Percentiles rank a stretch among this genome's conserved stretches.
phyloP scores from a whole-genome alignment of 768 basidiomycete genomes.

The Mycena crocata region DNA sequence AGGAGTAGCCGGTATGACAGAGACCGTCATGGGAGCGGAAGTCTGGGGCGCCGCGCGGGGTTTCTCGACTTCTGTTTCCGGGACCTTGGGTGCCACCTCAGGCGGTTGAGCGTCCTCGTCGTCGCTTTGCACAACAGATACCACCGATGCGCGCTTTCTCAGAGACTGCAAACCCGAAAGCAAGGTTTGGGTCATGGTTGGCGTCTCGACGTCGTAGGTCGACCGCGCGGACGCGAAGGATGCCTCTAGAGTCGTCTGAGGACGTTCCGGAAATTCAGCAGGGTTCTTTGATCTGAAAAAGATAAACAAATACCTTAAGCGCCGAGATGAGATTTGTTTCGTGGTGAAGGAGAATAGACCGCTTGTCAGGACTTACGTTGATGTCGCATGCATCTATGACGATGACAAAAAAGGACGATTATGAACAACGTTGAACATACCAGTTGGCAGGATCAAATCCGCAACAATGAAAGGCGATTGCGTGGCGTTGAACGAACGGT shows the following conservation, averaged over 20 bases:
- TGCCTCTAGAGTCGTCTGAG: slow-evolving; percentile 73
- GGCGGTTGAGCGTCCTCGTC: slow-evolving; percentile 17
- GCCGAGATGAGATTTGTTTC: slow-evolving; percentile 83
- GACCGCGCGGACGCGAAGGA: slow-evolving; percentile 78
- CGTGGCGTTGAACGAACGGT: slow-evolving; percentile 77
- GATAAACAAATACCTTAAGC: slow-evolving; percentile 69
- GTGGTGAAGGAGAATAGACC: slow-evolving; percentile 92
- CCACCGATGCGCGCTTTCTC: neutral
- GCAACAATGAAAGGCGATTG: slow-evolving; percentile 88
- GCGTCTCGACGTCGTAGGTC: slow-evolving; percentile 67
- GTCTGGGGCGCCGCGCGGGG: neutral
- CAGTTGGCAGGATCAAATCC: slow-evolving; percentile 83
- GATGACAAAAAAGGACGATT: neutral
- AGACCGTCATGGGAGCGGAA: neutral
- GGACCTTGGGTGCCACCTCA: slow-evolving; percentile 42
- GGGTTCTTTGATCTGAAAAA: neutral
- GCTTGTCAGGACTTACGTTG: slow-evolving; percentile 96
- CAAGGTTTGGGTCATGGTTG: slow-evolving; percentile 35
- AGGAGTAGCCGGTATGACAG: neutral
- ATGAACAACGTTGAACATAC: slow-evolving; percentile 53
- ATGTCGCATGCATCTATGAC: slow-evolving; percentile 84
- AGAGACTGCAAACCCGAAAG: slow-evolving; percentile 30
- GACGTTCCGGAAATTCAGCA: neutral
- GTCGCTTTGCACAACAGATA: slow-evolving; percentile 1
- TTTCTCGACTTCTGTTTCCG: slow-evolving; percentile 25